Evolutionary conservation across 2,329 filamentous ascomycete species (phyloP), one percentile per base, ranked within the genome.

Genomic region (Septoria petroselini): DNA sequence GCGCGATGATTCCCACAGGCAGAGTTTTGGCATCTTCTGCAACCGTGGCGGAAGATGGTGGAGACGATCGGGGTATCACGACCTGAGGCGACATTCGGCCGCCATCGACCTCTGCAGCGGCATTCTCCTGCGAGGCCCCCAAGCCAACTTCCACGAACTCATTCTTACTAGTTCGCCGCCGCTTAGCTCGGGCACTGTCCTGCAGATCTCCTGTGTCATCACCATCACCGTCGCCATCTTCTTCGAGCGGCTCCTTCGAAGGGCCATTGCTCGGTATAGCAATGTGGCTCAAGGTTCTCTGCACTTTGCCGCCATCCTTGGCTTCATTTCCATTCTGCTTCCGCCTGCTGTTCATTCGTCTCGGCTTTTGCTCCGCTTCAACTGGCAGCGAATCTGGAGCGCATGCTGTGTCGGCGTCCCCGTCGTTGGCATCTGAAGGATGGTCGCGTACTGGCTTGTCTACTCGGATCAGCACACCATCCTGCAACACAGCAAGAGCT

Each of bases 181-280:
- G 63, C 54, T 73, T 73, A 34, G 65, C 64, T 12, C 65, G 62
- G 4, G 54, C 58, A 37, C 58, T 25, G 39, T 68, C 66, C 12
- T 59, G 52, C 5, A 70, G 65, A 31, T 42, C 41, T 14, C 50
- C 50, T 17, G 43, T 41, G 6, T 33, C 37, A 19, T 37, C 33
- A 7, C 37, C 8, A 6, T 51, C 47, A 8, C 30, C 37, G 23
- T 37, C 33, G 4, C 37, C 8, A 6, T 51, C 47, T 27, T 19
- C 21, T 7, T 31, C 34, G 2, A 17, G 14, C 3, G 23, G 15
- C 15, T 3, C 43, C 8, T 30, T 29, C 14, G 27, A 4, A 7
- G 48, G 27, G 25, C 50, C 47, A n/a, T 27, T 30, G 7, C 46
- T 54, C 15, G 58, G 55, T 52, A 64, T 60, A 3, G 62, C 39